These are phyloP conservation scores for Rehmannia glutinosa DNA, from an alignment of 257 asterid species.

Conservation along the genomic window DNA sequence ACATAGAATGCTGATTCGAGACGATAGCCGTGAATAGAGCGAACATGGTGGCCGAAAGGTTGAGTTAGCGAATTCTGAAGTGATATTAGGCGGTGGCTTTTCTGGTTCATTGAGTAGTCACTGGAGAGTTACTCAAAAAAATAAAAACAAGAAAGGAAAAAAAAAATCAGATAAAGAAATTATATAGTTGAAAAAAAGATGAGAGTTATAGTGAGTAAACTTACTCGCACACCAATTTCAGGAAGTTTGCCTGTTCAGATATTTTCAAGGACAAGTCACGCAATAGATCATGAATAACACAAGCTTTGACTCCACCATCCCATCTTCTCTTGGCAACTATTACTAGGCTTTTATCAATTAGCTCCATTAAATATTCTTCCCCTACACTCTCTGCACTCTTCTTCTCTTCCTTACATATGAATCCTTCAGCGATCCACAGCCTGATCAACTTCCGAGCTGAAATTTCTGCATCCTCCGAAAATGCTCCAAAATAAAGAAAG, in stretches of 20 bases:
- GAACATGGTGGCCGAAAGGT: neutral
- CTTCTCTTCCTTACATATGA: neutral
- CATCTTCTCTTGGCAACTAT: too few species aligned
- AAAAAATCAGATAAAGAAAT: too few species aligned
- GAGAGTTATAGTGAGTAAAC: neutral
- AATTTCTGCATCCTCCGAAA: conserved; percentile 10
- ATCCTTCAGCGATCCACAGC: conserved; percentile 21
- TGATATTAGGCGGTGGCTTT: neutral
- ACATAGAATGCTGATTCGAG: neutral
- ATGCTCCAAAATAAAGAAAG: conserved; percentile 12
- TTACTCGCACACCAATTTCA: conserved; percentile 6
- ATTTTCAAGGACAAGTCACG: too few species aligned
- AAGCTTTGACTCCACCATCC: too few species aligned
- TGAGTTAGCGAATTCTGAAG: too few species aligned
- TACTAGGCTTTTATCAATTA: too few species aligned
- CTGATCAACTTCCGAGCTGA: neutral
- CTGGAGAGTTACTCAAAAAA: too few species aligned
- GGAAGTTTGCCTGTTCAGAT: too few species aligned
- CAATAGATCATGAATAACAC: too few species aligned
- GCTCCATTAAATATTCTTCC: too few species aligned
- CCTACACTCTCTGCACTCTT: conserved; percentile 6
- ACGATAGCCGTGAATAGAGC: neutral
- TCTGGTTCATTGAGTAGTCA: neutral
- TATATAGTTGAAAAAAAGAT: neutral
- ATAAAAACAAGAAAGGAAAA: too few species aligned